Evolutionary conservation across 2,329 filamentous ascomycete genomes (phyloP).

Genomic region (Colletotrichum endophyticum): DNA sequence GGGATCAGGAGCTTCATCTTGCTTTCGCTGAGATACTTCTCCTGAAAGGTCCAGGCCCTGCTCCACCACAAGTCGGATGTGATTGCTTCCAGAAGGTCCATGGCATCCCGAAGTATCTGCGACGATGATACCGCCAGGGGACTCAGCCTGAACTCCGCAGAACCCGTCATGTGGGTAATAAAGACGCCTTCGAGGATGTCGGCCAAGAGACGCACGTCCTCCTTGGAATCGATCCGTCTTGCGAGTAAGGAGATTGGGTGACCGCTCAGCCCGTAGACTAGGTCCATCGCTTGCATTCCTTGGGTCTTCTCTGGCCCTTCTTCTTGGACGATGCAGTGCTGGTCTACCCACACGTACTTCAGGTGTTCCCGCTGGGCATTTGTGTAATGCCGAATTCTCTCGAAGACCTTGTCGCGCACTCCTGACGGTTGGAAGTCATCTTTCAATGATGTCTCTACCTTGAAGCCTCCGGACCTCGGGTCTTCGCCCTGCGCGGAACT

Average conservation of each 20-base stretch:
- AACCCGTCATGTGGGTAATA: not conserved
- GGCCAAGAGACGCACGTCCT: not conserved
- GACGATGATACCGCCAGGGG: not conserved
- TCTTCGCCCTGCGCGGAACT: not conserved
- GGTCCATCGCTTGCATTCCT: not conserved
- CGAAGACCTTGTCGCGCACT: not conserved
- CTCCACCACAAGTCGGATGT: not conserved
- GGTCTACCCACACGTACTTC: not conserved
- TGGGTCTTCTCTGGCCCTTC: not conserved
- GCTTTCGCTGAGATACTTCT: not conserved
- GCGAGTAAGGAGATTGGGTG: not conserved
- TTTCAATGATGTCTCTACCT: not conserved
- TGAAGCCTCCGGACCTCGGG: not conserved
- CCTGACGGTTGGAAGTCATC: not conserved
- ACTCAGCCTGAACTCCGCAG: not conserved
- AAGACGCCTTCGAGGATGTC: not conserved
- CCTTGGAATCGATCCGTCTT: not conserved
- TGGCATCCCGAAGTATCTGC: not conserved
- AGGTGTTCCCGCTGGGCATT: rapidly evolving
- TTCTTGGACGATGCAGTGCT: not conserved
- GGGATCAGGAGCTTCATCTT: not conserved
- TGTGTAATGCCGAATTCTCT: not conserved
- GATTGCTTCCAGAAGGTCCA: not conserved
- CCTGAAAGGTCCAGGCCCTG: not conserved
- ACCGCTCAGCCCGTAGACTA: not conserved